Base-by-base conservation (phyloP, 164 flowering plant species). In the Cinnamomum chago region DNA sequence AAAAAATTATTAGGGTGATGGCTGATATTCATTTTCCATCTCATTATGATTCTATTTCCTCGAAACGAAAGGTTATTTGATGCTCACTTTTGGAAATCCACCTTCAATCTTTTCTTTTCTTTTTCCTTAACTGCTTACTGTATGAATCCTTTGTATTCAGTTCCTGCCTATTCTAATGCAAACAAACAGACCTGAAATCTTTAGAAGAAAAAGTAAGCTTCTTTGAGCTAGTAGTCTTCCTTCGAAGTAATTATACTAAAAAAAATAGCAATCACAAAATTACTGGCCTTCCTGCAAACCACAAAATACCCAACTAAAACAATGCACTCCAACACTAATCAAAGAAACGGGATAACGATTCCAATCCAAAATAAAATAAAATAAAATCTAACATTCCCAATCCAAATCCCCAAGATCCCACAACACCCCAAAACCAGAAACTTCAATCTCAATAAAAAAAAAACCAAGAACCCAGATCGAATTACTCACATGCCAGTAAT, bases 401-500 rank as follows among this genome's bases (percentile, higher is more conserved):
- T 52, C 58, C 17, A 52, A 83, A 81, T 47, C 88, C 83, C 72
- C 76, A 78, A 72, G 77, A 71, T 62, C 79, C 85, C 58, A 55
- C 60, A 9, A 40, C 47, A 40, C 47, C 47, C 47, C 47, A 55
- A 14, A 55, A 55, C n/a, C 17, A 55, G 18, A 55, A 55, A 55
- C 60, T 55, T 55, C 60, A 55, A 17, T 17, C 18, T 15, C 60
- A 55, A 55, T 14, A 13, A 55, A 52, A 70, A 28, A 27, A 70
- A 28, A 27, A 24, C 50, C 11, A 14, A 58, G 73, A 58, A 55
- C 40, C 6, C 11, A 50, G 35, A 70, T 3, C 25, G 24, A 64
- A 58, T 25, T 23, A 83, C 86, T 85, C 71, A 93, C 97, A 50
- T 93, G 97, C 98, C 97, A 93, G 68, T 90, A 90, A 76, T 92